Percentiles rank a stretch among this genome's conserved stretches.
Evolutionary conservation across 345 rosid genomes (phyloP).

Genomic region (Moricandia moricandioides): DNA sequence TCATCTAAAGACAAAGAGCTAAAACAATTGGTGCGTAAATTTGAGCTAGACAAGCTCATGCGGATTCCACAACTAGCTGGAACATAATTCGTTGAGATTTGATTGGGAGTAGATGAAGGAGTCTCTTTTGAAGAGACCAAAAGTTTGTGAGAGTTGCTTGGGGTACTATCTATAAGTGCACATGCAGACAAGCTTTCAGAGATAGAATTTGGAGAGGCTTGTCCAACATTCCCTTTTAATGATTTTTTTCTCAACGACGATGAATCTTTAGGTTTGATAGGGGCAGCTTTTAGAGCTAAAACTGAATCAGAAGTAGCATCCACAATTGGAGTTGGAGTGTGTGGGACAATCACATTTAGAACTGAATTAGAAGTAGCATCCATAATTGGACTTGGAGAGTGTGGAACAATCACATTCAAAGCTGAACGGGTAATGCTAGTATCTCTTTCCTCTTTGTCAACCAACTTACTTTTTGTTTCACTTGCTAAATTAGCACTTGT

Average conservation of each 20-base stretch:
- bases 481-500: too few species aligned
- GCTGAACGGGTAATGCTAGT: too few species aligned
- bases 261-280: not conserved
- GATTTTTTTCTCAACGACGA: too few species aligned
- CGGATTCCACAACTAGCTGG: too few species aligned
- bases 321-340: not conserved
- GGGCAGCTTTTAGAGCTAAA: not conserved
- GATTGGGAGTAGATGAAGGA: not conserved
- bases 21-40: too few species aligned
- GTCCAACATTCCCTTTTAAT: not conserved
- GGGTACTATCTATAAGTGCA: not conserved
- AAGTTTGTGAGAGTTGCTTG: not conserved
- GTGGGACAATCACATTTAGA: too few species aligned
- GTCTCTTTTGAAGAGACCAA: not conserved
- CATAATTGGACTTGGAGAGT: too few species aligned
- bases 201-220: not conserved
- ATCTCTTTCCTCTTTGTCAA: not conserved
- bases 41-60: too few species aligned
- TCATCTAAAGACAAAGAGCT: too few species aligned
- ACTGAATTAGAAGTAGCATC: too few species aligned
- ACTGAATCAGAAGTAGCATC: not conserved
- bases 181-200: not conserved
- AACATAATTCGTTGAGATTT: too few species aligned
- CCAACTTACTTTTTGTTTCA: not conserved
- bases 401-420: not conserved